Base-by-base conservation (phyloP, 441 rosid species). In the Erodium texanum region DNA sequence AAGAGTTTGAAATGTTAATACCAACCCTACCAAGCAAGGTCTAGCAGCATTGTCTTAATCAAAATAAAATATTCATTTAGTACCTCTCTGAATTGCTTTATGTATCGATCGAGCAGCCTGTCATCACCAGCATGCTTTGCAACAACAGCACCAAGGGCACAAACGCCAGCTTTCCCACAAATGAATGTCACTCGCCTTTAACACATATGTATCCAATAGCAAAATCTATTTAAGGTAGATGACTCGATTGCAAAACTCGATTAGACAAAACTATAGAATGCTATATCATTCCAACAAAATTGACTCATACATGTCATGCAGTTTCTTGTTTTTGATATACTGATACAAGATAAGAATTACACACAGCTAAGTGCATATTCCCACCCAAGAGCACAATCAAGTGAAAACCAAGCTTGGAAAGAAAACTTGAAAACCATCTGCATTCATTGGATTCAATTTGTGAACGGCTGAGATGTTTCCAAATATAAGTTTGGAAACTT, bases 91-190 rank as follows among this genome's bases (percentile, higher is more conserved):
- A 86, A 86, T 74, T 75, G 77, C 14, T 69, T 70, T 62, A 88
- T 73, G 79, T 81, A 86, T 68, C 2, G 67, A 69, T 79, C 71
- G 64, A 82, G 69, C 69, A 82, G 78, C 74, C 74, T 73, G 67
- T 76, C 74, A 64, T 83, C 86, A 76, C 89, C 84, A 24, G 83
- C 59, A 74, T 80, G 82, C 81, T 83, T 85, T 59, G 94, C 89
- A 54, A 74, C 64, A 27, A 83, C 89, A 69, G 89, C 94, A 70
- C 89, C 94, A 36, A 88, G 85, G 67, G 91, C 89, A 80, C 67
- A 85, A 67, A 88, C 87, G 62, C 94, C 91, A 78, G 91, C 86
- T 20, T 71, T 73, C 19, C 91, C 91, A 52, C 89, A 85, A 64
- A 86, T 77, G 69, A 86, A 86, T 5, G 89, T 82, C 72, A 84